A percentile compares a stretch with the other conserved stretches of the same genome.
phyloP scores from a whole-genome alignment of 2,329 filamentous ascomycete species.

The Colletotrichum theobromicola region DNA sequence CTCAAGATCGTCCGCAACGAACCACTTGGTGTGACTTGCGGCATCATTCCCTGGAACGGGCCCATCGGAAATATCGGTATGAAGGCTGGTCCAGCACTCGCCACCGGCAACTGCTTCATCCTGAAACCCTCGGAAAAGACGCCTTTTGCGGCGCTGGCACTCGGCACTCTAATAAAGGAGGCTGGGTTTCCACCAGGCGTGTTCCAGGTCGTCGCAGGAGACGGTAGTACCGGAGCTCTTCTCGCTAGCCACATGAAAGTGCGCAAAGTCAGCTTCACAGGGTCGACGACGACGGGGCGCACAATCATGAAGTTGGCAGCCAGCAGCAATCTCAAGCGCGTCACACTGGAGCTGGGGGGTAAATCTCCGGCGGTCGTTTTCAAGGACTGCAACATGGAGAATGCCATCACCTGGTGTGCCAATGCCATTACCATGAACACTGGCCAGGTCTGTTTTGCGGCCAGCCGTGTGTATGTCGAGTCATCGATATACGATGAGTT shows the following conservation, averaged over 20 bases:
- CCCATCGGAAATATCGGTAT: constrained; percentile 39
- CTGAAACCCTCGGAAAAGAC: constrained; percentile 50
- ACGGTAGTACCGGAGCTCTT: constrained; percentile 36
- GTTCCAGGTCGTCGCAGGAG: constrained; percentile 45
- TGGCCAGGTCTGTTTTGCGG: constrained; percentile 78
- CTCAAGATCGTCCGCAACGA: constrained; percentile 40
- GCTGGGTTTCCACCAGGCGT: constrained; percentile 51
- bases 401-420: constrained; percentile 50
- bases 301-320: constrained; percentile 69
- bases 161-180: constrained; percentile 40
- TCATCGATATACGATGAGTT: constrained; percentile 63
- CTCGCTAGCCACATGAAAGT: constrained; percentile 30
- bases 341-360: constrained; percentile 76
- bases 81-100: constrained; percentile 48
- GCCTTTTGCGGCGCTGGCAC: constrained; percentile 38
- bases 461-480: constrained; percentile 74
- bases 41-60: constrained; percentile 46
- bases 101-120: constrained; percentile 48
- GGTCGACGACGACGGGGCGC: constrained; percentile 70
- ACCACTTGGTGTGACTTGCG: constrained; percentile 29
- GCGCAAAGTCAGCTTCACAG: constrained; percentile 72
- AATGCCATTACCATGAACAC: constrained; percentile 69
- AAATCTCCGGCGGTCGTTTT: constrained; percentile 72
- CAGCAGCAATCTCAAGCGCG: constrained; percentile 68
- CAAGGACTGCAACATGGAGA: constrained; percentile 67